phyloP scores from a whole-genome alignment of 106 monocot genomes.

The Allium sativum region DNA sequence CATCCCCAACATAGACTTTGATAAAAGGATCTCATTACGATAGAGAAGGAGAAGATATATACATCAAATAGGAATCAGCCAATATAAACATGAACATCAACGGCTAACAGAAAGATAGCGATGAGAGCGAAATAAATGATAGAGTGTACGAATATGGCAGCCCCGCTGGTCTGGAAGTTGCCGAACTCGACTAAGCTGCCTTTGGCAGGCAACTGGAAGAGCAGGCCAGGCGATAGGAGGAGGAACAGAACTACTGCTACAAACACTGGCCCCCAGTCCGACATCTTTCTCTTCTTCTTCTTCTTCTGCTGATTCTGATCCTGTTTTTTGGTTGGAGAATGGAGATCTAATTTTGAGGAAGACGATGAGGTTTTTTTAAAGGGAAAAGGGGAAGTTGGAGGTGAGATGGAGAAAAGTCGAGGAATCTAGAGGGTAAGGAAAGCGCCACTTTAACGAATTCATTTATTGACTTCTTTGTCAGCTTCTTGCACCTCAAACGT shows the following conservation, averaged over 20 bases:
- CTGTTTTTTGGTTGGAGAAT: neutral
- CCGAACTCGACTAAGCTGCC: constrained; percentile 24
- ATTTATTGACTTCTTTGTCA: no score
- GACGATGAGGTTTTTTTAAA: no score
- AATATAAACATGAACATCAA: constrained; percentile 20
- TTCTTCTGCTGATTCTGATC: no score
- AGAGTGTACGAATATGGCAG: constrained; percentile 21
- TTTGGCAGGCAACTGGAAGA: constrained; percentile 25
- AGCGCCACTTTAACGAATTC: no score
- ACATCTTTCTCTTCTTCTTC: constrained; percentile 9
- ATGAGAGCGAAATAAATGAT: constrained; percentile 21
- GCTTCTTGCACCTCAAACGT: no score
- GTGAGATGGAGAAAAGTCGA: no score
- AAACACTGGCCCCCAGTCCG: constrained; percentile 31
- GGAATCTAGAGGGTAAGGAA: no score
- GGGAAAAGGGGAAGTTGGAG: no score
- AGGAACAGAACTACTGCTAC: constrained; percentile 32
- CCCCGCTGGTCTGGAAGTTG: constrained; percentile 19
- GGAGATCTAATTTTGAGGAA: no score
- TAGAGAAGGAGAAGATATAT: no score
- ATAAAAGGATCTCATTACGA: no score
- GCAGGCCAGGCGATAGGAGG: constrained; percentile 21
- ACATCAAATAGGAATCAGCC: constrained; percentile 4
- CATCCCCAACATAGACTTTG: no score
- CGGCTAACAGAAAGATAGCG: constrained; percentile 20